Percentiles rank a stretch among this genome's conserved stretches.
These are phyloP conservation scores for Globisporangium barbulae DNA, from an alignment of 352 stramenopile species.

Conservation along the genomic window DNA sequence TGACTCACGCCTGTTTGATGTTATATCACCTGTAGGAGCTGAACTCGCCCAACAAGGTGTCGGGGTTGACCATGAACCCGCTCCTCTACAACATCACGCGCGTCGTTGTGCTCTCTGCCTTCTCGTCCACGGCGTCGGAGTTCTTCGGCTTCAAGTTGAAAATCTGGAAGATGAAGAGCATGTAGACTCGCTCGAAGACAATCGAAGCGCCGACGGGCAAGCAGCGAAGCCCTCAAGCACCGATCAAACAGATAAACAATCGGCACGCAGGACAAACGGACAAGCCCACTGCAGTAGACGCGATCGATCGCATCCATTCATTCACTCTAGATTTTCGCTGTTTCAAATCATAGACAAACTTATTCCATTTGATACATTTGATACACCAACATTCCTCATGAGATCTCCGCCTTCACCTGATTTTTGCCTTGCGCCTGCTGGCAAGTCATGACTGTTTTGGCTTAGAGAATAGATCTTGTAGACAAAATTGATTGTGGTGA, in stretches of 20 bases:
- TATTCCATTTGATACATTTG: neutral
- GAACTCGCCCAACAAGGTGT: slow-evolving; percentile 90
- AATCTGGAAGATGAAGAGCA: slow-evolving; percentile 86
- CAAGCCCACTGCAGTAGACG: neutral
- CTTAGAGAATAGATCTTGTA: neutral
- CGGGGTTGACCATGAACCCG: slow-evolving; percentile 88
- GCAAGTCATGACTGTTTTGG: neutral
- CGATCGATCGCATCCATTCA: neutral
- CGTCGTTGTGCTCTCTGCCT: slow-evolving; percentile 86
- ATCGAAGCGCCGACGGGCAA: neutral
- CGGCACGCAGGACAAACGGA: neutral
- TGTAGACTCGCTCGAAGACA: slow-evolving; percentile 27
- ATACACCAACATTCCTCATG: neutral
- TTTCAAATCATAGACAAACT: slow-evolving; percentile 9
- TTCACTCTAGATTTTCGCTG: slow-evolving; percentile 4
- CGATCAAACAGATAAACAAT: neutral
- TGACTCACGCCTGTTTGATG: slow-evolving; percentile 6
- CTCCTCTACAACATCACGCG: slow-evolving; percentile 89
- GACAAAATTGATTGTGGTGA: neutral
- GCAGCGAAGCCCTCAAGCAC: neutral
- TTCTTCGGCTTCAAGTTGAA: slow-evolving; percentile 92
- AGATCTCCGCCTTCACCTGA: neutral
- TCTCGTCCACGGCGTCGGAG: slow-evolving; percentile 86
- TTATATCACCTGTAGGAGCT: slow-evolving; percentile 54
- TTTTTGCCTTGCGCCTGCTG: no score